Evolutionary conservation across 768 basidiomycete genomes (phyloP), one percentile per base, ranked within the genome.

Genomic region (Tricholoma hemisulphureum): DNA sequence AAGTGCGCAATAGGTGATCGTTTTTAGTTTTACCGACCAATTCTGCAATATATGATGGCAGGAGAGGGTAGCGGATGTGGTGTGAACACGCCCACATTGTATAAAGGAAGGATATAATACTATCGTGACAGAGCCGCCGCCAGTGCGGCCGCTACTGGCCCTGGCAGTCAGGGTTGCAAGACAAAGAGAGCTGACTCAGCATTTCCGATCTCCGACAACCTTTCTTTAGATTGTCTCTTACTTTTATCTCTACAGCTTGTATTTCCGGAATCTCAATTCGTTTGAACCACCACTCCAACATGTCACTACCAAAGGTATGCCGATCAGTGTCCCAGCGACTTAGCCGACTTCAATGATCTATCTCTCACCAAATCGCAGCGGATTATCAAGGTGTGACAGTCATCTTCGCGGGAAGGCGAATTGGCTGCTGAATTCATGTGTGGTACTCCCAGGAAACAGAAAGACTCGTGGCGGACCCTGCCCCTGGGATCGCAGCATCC

Each of bases 381-480:
- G 68, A 82, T 82, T 63, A 78, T 82, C 77, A 82, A 82, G 75
- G 80, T 79, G 35, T 50, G 63, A 61, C 13, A 54, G 46, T 49
- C 46, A 31, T 50, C 55, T 53, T 50, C 56, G 24, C 48, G 37
- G 45, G 31, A 16, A 51, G 32, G 18, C 50, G 23, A 24, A 32
- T 14, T 32, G 9, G 32, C 32, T 32, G 32, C 2, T 32, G 32
- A 32, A 14, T 32, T 32, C 9, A 58, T 9, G 46, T 48, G 23
- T 4, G 51, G 28, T 54, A 53, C 31, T 48, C 29, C 16, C 28
- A 98, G 96, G 97, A 98, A 83, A 99, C 97, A 31, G 95, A 98
- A 73, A 85, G 97, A 29, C 88, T 99, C 14, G 88, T 96, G 45
- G 88, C 93, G 41, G 97, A 99, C 77, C 95, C 96, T 18, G 95